Base-by-base conservation (phyloP, 2,329 filamentous ascomycete genomes). In the Ophiosphaerella korrae region DNA sequence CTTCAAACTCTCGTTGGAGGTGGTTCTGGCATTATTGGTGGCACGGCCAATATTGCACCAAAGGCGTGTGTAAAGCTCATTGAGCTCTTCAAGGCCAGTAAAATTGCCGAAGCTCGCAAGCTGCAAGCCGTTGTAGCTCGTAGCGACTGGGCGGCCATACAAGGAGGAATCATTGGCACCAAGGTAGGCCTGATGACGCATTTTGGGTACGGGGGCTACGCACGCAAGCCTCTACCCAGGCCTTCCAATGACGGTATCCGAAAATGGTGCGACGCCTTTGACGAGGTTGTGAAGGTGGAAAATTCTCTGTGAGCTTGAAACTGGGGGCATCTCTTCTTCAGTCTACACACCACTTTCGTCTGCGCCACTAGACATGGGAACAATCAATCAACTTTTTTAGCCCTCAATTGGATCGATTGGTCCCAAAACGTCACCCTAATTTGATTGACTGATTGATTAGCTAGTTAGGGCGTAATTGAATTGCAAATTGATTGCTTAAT, bases 21-120 rank as follows among this genome's bases (percentile, higher is more conserved):
- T 21, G 88, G 86, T 3, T 83, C 87, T 50, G 88, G 89, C 31
- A 82, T 89, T 63, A 88, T 92, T 55, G 85, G 84, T 12, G 89
- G 88, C 11, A 78, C 88, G 47, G 89, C 82, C 26, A 92, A 92
- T 70, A 77, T 92, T 38, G 81, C 85, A 2, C 88, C 87, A 29
- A 85, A 82, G 64, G 77, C 86, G 3, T 88, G 87, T 70, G 80
- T 86, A 21, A 76, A 84, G 63, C 75, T 90, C 13, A 71, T 85
- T 47, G 74, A 84, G 54, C 75, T 89, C 5, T 88, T 84, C 71
- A 77, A 79, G 35, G 72, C 77, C 13, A 87, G 87, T 24, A 78
- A 83, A 50, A 64, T 82, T 7, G 74, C 80, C 4, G 83, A 88
- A 62, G 88, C 88, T 1, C 78, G 81, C 46, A 79, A 80, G 58